Evolutionary conservation across 306 rosid species (phyloP).

Genomic region (Prunus campanulata): DNA sequence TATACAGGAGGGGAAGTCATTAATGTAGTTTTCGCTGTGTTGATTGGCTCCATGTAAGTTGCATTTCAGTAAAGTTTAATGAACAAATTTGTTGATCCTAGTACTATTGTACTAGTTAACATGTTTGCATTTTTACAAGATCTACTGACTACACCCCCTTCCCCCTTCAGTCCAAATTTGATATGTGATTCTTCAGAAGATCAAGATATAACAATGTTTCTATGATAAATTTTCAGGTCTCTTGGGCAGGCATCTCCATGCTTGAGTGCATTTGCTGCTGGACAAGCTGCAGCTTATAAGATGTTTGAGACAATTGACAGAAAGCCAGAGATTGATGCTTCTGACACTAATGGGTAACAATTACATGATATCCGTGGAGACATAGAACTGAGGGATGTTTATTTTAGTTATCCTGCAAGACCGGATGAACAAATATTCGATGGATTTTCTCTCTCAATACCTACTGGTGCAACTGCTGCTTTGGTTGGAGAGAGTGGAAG

Average conservation of each 20-base stretch:
- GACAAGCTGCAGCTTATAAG: conserved; percentile 85
- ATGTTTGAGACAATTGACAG: conserved; percentile 76
- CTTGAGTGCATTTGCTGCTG: conserved; percentile 75
- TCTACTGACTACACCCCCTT: neutral
- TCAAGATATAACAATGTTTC: neutral
- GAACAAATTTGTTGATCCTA: neutral
- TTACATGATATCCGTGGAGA: conserved; percentile 63
- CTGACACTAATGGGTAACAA: conserved; percentile 41
- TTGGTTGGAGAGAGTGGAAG: conserved; percentile 90
- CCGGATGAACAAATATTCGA: conserved; percentile 52
- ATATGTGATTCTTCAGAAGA: neutral
- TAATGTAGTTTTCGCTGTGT: no score
- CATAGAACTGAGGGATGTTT: conserved; percentile 59
- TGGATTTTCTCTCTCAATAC: conserved; percentile 58
- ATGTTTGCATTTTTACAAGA: neutral
- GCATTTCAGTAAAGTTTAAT: no score
- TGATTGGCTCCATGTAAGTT: no score
- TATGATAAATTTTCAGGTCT: conserved; percentile 37
- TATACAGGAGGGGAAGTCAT: no score
- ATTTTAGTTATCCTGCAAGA: conserved; percentile 76
- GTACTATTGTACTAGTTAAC: neutral
- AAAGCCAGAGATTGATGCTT: conserved; percentile 69
- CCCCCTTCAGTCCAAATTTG: neutral
- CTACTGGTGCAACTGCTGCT: conserved; percentile 69
- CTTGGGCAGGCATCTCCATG: conserved; percentile 87